Evolutionary conservation across 2,329 filamentous ascomycete genomes (phyloP).

Genomic region (Sordariomycetes sp.): DNA sequence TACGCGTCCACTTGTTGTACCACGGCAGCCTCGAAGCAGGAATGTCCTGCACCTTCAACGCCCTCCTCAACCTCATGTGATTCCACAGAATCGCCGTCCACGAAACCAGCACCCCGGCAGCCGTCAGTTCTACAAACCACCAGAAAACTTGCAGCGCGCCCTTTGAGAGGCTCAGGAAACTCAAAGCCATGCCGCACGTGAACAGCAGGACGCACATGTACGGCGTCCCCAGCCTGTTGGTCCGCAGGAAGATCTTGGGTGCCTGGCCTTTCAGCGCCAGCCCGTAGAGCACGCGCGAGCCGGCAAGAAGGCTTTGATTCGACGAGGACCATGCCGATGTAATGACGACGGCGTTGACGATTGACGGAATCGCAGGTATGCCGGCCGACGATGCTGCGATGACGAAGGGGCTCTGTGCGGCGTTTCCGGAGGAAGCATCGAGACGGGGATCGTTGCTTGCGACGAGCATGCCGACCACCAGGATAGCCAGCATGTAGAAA

Average conservation of each 20-base stretch:
- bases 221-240: slow-evolving; percentile 53
- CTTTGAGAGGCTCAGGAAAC: slow-evolving; percentile 48
- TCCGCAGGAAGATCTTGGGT: slow-evolving; percentile 46
- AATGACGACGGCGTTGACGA: slow-evolving; percentile 71
- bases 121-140: slow-evolving; percentile 54
- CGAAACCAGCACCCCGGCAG: slow-evolving; percentile 52
- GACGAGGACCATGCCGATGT: slow-evolving; percentile 62
- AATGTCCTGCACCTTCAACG: slow-evolving; percentile 46
- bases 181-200: slow-evolving; percentile 43
- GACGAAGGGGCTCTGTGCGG: slow-evolving; percentile 54
- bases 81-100: slow-evolving; percentile 54
- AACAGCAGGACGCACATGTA: slow-evolving; percentile 49
- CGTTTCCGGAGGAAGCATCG: slow-evolving; percentile 31
- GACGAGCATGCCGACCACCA: slow-evolving; percentile 62
- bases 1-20: slow-evolving; percentile 54
- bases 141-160: slow-evolving; percentile 54
- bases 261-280: slow-evolving; percentile 51
- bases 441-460: slow-evolving; percentile 48
- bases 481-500: slow-evolving; percentile 63
- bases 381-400: slow-evolving; percentile 62
- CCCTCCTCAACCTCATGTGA: slow-evolving; percentile 46
- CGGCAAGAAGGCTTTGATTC: slow-evolving; percentile 55
- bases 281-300: slow-evolving; percentile 50
- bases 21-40: slow-evolving; percentile 43
- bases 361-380: slow-evolving; percentile 56